Conservation (phyloP, 2,329 filamentous ascomycete genomes). For the Helotiales sp. region DNA sequence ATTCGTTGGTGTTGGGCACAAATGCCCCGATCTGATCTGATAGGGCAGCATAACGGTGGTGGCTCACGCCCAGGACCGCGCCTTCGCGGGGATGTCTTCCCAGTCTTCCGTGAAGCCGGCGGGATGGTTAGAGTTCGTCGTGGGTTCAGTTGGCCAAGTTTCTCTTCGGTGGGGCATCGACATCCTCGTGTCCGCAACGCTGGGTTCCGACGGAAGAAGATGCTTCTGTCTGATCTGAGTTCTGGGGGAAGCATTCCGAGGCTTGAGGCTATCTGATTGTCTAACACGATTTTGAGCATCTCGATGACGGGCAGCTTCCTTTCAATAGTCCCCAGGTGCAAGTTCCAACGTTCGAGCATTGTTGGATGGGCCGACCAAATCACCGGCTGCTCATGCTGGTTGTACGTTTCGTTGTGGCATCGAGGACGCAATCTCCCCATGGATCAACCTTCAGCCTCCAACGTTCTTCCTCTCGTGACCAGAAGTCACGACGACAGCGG, state of each 20-base stretch:
- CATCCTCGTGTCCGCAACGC: slow-evolving; percentile 14
- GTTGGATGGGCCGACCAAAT: neutral
- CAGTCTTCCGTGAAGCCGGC: slow-evolving; percentile 7
- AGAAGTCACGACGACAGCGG: neutral
- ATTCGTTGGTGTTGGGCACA: slow-evolving; percentile 1
- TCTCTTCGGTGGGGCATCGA: neutral
- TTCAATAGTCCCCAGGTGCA: too few relatives aligned
- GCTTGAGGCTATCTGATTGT: neutral
- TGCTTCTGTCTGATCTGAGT: neutral
- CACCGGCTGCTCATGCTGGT: slow-evolving; percentile 2
- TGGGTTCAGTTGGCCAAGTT: slow-evolving; percentile 4
- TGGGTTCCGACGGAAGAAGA: slow-evolving; percentile 8
- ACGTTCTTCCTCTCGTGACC: neutral
- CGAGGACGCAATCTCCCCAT: neutral
- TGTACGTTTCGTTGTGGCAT: neutral
- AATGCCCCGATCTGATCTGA: neutral
- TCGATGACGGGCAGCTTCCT: neutral
- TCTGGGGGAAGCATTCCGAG: neutral
- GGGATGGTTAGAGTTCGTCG: slow-evolving; percentile 1
- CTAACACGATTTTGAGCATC: too few relatives aligned
- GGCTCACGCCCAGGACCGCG: neutral
- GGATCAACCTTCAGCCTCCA: neutral
- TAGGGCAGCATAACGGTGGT: neutral
- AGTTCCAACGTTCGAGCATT: neutral
- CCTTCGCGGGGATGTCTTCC: slow-evolving; percentile 9